Base-by-base conservation (phyloP, 176 grass and related monocot genomes). In the Microstegium vimineum region DNA sequence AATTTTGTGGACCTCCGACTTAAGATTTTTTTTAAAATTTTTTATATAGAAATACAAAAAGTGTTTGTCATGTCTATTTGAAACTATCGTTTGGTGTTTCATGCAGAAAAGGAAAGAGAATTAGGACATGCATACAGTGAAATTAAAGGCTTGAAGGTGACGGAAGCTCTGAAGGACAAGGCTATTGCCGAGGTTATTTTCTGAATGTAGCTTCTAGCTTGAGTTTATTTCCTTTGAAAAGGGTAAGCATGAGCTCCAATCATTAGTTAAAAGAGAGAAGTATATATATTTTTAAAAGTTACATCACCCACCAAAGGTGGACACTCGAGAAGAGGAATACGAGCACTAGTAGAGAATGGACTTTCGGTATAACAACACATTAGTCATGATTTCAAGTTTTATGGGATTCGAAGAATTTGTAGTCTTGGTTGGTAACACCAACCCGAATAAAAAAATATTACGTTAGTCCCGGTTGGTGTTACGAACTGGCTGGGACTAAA, bases 51-150 rank as follows among this genome's bases (percentile, higher is more conserved):
- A 60, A 35, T 42, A 17, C 16, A 11, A 70, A 66, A 27, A 6
- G 32, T 27, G 18, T 2, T 9, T 46, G 12, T 4, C 49, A 40
- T 20, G 47, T 71, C 60, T 35, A 69, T 49, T 25, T 49, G 18
- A 16, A 30, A 23, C 54, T 46, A 45, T 73, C 27, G n/a, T 76
- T 71, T 82, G 31, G 41, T 69, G 47, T 52, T 64, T 79, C 41
- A 25, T 81, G 82, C 86, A 98, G 95, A 93, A 69, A 98, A 90
- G 88, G 92, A 98, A 43, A 87, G 95, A 62, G 92, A 98, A 51
- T 64, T 98, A 62, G 95, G 83, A 75, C 62, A 87, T 10, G 85
- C 90, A 38, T 75, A 86, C 65, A 80, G 73, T 82, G 96, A 98
- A 80, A 90, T 93, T 20, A 98, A 95, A 86, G 89, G 90, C 56